These are phyloP conservation scores for Paraconiothyrium sp. DNA, from an alignment of 2,329 filamentous ascomycete species.

Conservation along the genomic window DNA sequence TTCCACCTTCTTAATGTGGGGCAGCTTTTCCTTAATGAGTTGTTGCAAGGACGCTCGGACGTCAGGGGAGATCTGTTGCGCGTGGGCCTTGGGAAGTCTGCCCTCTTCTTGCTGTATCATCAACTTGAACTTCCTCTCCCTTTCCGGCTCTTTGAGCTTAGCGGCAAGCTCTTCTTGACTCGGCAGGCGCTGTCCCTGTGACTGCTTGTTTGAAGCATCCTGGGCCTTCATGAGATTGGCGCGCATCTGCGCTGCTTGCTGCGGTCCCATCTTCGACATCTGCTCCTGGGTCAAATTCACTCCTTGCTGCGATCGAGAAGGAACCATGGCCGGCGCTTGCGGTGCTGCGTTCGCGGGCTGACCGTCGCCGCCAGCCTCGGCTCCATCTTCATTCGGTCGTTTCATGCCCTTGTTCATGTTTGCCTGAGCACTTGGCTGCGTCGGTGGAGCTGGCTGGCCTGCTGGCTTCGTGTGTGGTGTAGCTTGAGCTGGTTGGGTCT, in stretches of 20 bases:
- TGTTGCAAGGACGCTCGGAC: conserved; percentile 38
- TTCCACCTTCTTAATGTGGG: conserved; percentile 40
- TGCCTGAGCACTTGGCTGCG: conserved; percentile 31
- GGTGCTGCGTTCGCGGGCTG: conserved; percentile 33
- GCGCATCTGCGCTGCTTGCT: conserved; percentile 44
- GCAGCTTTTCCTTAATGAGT: conserved; percentile 37
- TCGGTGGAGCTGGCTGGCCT: conserved; percentile 29
- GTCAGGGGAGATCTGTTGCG: conserved; percentile 33
- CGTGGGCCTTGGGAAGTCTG: conserved; percentile 32
- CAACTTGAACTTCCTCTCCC: conserved; percentile 35
- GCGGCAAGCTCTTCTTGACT: conserved; percentile 36
- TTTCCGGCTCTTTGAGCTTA: conserved; percentile 39
- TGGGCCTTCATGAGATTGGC: conserved; percentile 47
- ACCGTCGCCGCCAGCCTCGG: conserved; percentile 47
- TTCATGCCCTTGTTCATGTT: conserved; percentile 44
- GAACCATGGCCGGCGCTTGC: conserved; percentile 49
- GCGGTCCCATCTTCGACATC: conserved; percentile 43
- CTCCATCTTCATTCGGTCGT: conserved; percentile 53
- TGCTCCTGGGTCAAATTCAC: conserved; percentile 45
- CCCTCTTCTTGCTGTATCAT: conserved; percentile 43
- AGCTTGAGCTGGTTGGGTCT: conserved; percentile 33
- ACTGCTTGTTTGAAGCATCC: conserved; percentile 41
- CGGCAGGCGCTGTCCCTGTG: conserved; percentile 33
- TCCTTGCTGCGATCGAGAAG: conserved; percentile 43
- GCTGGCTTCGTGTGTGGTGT: conserved; percentile 35